A percentile compares a stretch with the other conserved stretches of the same genome.
phyloP scores from a whole-genome alignment of 108 stramenopile species.

The Pseudonitzschia multistriata region DNA sequence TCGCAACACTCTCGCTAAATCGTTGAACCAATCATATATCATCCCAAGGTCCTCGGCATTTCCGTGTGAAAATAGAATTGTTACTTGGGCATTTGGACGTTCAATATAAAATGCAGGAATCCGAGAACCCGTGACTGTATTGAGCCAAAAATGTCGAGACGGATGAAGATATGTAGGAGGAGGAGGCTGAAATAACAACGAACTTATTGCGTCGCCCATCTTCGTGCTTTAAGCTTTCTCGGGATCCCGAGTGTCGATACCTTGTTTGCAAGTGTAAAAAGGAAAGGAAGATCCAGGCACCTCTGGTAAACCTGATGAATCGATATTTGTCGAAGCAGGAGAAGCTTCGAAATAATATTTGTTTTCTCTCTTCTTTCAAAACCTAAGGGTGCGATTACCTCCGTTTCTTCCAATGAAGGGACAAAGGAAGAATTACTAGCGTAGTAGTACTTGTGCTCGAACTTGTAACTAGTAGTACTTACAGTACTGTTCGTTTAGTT shows the following conservation, averaged over 20 bases:
- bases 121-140: conserved; percentile 56
- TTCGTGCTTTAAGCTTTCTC: not conserved
- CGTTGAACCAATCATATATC: conserved; percentile 94
- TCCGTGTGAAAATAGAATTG: conserved; percentile 90
- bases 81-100: conserved; percentile 77
- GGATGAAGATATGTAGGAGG: conserved; percentile 87
- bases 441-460: too few relatives aligned
- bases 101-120: conserved; percentile 91
- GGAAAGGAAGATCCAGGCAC: too few relatives aligned
- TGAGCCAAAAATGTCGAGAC: conserved; percentile 88
- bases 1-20: conserved; percentile 76
- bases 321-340: too few relatives aligned
- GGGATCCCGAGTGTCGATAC: not conserved
- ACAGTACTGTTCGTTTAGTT: too few relatives aligned
- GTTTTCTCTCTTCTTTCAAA: too few relatives aligned
- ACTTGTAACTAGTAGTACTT: too few relatives aligned
- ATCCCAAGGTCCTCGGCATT: conserved; percentile 93
- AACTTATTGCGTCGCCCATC: conserved; percentile 86
- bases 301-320: too few relatives aligned
- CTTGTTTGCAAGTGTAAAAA: too few relatives aligned
- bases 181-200: conserved; percentile 88
- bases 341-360: too few relatives aligned
- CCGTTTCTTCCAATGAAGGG: too few relatives aligned
- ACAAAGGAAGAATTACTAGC: too few relatives aligned
- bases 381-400: too few relatives aligned